Base-by-base conservation (phyloP, 345 rosid species). In the Eucalyptus polyanthemos region DNA sequence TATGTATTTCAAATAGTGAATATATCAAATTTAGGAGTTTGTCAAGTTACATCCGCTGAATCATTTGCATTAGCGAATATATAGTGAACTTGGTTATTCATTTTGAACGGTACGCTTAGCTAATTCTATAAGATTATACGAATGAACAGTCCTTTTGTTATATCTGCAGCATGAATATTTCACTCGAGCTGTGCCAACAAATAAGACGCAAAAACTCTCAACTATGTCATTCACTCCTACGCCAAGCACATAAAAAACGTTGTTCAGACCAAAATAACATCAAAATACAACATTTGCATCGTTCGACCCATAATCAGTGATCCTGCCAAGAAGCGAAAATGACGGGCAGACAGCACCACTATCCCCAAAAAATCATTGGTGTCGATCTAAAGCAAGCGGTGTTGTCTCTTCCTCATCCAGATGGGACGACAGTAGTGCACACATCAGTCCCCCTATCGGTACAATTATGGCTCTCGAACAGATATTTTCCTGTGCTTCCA, bases 51-150 rank as follows among this genome's bases (percentile, higher is more conserved):
- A 72, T 72, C 4, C 1, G 27, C 0, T 5, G 24, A 21, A 72
- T 72, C 27, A 72, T 9, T 1, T 10, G 27, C 45, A 34, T 7
- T 19, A 19, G 7, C 27, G 0, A 17, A 34, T 34, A 16, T 2
- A 69, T 69, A 37, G 14, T 17, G 3, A 69, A 17, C 2, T 69
- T 9, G 8, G 25, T 5, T 40, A 69, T 69, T 69, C 13, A 5
- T 3, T 34, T 4, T 17, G 2, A 69, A 17, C 7, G 4, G 8
- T 10, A 15, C 0, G 6, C 40, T 72, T 19, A 9, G 3, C 40
- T 34, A 72, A 37, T 34, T 34, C 8, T 72, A 34, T 5, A 72
- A 11, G 25, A 34, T 21, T 4, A 34, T 37, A 11, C 8, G 8
- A 72, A 72, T 37, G 27, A 17, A 6, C 5, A 9, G 14, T 19